These are phyloP conservation scores for Eucalyptus brandiana DNA, from an alignment of 345 rosid genomes.

Conservation along the genomic window DNA sequence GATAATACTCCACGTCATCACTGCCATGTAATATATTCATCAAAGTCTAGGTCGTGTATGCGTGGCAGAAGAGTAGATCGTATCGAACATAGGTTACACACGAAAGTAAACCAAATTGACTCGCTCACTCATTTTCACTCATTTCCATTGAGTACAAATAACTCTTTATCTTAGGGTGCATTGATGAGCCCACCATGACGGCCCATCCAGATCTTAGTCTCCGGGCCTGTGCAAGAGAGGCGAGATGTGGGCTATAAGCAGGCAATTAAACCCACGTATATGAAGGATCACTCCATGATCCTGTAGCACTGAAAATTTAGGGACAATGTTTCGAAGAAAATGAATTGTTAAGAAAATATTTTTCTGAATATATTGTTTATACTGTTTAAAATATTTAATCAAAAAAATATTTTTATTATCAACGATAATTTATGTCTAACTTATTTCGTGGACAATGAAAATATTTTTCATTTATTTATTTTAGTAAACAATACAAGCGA, in stretches of 20 bases:
- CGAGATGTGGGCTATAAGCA: no score
- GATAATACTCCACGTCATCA: neutral
- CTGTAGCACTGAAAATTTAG: no score
- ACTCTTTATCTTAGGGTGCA: neutral
- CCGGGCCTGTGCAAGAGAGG: no score
- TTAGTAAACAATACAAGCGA: accelerated
- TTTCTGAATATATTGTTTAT: accelerated
- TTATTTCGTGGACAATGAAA: accelerated
- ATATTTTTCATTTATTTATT: no score
- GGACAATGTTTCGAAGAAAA: no score
- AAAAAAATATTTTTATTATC: no score
- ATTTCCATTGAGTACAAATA: neutral
- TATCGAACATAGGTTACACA: neutral
- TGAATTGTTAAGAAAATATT: no score
- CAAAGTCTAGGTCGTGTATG: neutral
- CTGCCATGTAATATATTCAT: neutral
- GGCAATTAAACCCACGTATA: accelerated
- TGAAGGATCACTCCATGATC: no score
- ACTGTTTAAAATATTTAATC: no score
- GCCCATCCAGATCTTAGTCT: no score
- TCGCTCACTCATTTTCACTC: neutral
- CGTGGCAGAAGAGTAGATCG: neutral
- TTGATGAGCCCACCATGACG: no score
- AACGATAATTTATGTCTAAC: no score
- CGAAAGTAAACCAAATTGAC: neutral